Percentiles rank a stretch among this genome's conserved stretches.
Conservation (phyloP, 2,329 filamentous ascomycete species). For the Neofusicoccum sp. region DNA sequence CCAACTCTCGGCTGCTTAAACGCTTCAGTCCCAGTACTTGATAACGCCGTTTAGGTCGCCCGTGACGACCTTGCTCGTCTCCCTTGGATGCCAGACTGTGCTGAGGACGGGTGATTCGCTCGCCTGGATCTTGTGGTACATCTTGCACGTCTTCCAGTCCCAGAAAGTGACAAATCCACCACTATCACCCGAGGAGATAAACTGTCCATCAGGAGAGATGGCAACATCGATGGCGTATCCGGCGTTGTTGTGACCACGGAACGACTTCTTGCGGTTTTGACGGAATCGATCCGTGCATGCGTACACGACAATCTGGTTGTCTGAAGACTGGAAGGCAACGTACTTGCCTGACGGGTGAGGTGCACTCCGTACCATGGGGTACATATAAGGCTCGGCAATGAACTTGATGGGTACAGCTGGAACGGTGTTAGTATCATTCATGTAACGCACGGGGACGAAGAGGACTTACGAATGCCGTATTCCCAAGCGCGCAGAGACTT, state of each 20-base stretch:
- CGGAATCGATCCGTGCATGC: slow-evolving; percentile 92
- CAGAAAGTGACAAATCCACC: slow-evolving; percentile 92
- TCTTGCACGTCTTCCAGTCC: slow-evolving; percentile 99
- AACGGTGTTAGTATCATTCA: slow-evolving; percentile 53
- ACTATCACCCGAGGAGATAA: slow-evolving; percentile 81
- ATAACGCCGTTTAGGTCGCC: slow-evolving; percentile 87
- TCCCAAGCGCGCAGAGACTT: slow-evolving; percentile 97
- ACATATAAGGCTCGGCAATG: slow-evolving; percentile 97
- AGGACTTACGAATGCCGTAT: slow-evolving; percentile 67
- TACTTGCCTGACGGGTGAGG: slow-evolving; percentile 89
- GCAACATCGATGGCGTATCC: slow-evolving; percentile 89
- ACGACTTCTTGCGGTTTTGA: slow-evolving; percentile 96
- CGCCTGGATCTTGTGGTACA: slow-evolving; percentile 94
- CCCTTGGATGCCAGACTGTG: slow-evolving; percentile 94
- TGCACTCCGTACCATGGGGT: slow-evolving; percentile 82
- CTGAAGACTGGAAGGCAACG: slow-evolving; percentile 86
- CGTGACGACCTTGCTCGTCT: slow-evolving; percentile 89
- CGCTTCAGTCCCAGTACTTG: slow-evolving; percentile 81
- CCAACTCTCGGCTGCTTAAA: background rate
- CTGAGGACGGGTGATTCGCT: slow-evolving; percentile 80
- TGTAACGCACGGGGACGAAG: too few relatives aligned
- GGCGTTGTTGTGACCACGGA: slow-evolving; percentile 92
- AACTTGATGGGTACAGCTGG: slow-evolving; percentile 92
- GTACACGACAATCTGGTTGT: slow-evolving; percentile 97
- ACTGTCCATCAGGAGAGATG: slow-evolving; percentile 87